Percentiles rank a stretch among this genome's conserved stretches.
These are phyloP conservation scores for Aspergillus olivimuriae DNA, from an alignment of 495 filamentous ascomycete species.

Conservation along the genomic window DNA sequence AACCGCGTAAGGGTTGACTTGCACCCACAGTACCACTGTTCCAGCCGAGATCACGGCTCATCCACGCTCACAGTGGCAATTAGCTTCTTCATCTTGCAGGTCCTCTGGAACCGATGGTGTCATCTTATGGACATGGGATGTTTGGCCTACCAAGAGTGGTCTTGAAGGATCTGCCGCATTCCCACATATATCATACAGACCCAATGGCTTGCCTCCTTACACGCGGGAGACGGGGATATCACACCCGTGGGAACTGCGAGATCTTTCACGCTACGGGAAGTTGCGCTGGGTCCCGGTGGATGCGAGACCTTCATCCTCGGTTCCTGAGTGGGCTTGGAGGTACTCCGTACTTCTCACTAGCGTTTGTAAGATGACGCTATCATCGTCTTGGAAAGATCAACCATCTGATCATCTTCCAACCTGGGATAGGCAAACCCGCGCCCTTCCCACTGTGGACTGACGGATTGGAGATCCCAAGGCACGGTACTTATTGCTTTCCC, in stretches of 20 bases:
- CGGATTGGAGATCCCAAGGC: neutral
- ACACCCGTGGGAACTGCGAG: conserved; percentile 2
- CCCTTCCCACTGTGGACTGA: neutral
- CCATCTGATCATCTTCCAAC: conserved; percentile 10
- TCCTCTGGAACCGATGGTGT: neutral
- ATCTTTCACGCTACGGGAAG: conserved; percentile 3
- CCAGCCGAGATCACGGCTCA: neutral
- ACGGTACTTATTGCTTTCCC: no score
- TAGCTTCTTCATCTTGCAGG: neutral
- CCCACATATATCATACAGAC: neutral
- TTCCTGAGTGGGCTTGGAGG: neutral
- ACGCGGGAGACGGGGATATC: neutral
- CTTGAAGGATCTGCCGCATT: neutral
- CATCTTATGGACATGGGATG: neutral
- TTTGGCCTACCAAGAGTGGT: no score
- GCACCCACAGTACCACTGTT: neutral
- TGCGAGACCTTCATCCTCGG: neutral
- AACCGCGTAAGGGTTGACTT: neutral
- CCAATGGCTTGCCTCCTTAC: neutral
- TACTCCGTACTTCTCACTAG: no score
- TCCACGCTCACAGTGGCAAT: neutral
- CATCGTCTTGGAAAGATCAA: conserved; percentile 8
- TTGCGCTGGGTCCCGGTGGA: neutral
- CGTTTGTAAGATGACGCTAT: conserved; percentile 10
- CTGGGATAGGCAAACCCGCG: neutral